Evolutionary conservation across 805 yeast genomes (phyloP), one percentile per base, ranked within the genome.

Genomic region (Torulaspora indica): DNA sequence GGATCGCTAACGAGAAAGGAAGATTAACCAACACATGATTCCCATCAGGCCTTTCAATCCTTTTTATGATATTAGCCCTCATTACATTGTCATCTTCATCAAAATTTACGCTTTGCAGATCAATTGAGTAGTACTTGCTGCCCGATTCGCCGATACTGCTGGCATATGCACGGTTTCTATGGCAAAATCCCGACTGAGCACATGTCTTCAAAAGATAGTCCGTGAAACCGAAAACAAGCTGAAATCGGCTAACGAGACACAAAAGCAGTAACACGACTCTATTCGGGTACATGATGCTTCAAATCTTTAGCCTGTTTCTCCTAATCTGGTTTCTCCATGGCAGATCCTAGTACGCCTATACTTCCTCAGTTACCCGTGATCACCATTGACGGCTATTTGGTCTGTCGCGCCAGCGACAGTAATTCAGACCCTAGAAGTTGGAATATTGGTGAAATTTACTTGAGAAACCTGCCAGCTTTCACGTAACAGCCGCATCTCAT

Each of bases 111-210:
- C 70, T 54, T 3, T 58, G 46, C 7, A 61, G 54, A 45, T 74
- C 77, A 30, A 76, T 51, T 2, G 70, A 58, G 51, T 77, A 76
- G 24, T 72, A 68, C 1, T 71, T 60, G 15, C 61, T 62, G 34
- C 63, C 66, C 1, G 58, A 50, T 13, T 52, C 52, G 5, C 50
- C 44, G 5, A 76, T 69, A 36, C 70, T 60, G 2, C 58, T 48
- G 1, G 87, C 85, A 58, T 76, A 87, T 45, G 77, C 79, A 43
- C 91, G 70, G 57, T 90, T 86, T 63, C 98, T 74, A 39, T 73
- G 66, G 60, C 98, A 90, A 60, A 90, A 89, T 5, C 96, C 95
- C 13, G 88, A 76, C 56, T 84, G 82, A 5, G 72, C 78, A 63
- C 98, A 90, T 10, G 72, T 77, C 59, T 87, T 85, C 71, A 88